Conservation (phyloP, 1,284 basidiomycete species). For the Neotropicomus parvogracilis region DNA sequence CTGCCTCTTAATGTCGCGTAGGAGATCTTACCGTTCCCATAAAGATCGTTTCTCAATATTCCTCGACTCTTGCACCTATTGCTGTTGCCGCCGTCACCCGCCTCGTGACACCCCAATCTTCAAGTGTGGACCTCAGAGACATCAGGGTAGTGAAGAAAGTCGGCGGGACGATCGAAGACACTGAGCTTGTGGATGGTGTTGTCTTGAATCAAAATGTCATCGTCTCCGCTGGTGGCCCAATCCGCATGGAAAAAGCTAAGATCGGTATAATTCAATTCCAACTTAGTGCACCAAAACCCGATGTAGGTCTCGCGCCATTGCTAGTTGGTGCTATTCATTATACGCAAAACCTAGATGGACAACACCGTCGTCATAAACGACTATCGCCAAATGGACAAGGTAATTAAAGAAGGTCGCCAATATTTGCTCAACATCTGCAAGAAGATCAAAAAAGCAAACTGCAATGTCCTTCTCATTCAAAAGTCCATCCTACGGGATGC, state of each 20-base stretch:
- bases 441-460: constrained; percentile 98
- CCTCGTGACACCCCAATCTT: constrained; percentile 80
- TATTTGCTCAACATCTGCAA: constrained; percentile 99
- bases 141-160: constrained; percentile 98
- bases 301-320: constrained; percentile 53
- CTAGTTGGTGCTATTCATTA: neutral
- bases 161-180: constrained; percentile 99
- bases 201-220: constrained; percentile 96
- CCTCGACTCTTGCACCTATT: constrained; percentile 94
- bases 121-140: constrained; percentile 95
- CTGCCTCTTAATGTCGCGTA: neutral
- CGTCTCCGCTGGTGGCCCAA: constrained; percentile 86
- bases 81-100: constrained; percentile 95
- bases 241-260: constrained; percentile 96
- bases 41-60: constrained; percentile 99
- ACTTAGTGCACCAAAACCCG: constrained; percentile 95
- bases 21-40: constrained; percentile 10
- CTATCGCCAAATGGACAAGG: constrained; percentile 99
- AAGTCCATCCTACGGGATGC: constrained; percentile 99
- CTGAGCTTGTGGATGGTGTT: constrained; percentile 93
- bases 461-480: constrained; percentile 98
- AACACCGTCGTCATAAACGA: constrained; percentile 99
- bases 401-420: constrained; percentile 98
- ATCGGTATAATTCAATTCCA: constrained; percentile 99
- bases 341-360: constrained; percentile 75